Evolutionary conservation across 257 asterid species (phyloP), one percentile per base, ranked within the genome.

Genomic region (Prunella vulgaris): DNA sequence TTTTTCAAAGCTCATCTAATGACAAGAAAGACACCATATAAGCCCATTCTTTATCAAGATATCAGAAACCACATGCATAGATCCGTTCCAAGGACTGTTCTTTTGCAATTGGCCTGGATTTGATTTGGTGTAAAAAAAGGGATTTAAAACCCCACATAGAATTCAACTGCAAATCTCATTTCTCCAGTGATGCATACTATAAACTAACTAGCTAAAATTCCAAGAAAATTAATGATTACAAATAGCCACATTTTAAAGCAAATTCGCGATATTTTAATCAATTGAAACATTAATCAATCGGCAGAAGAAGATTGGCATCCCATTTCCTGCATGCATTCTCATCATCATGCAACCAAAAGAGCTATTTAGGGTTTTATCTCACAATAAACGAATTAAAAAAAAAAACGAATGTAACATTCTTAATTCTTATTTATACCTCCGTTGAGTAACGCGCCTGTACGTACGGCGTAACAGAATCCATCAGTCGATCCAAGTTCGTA

Each of bases 401-500:
- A 6, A 6, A 13, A 38, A n/a, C 8, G 12, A 51, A 60, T 17
- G 21, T 64, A 69, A 59, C 18, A 68, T 64, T 17, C 35, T 62
- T 8, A 66, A 63, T 28, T 57, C 30, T 14, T 60, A 5, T 53
- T 32, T 73, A 70, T 84, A 92, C 97, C 97, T 86, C 92, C 54
- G 87, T 28, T 9, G 42, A 75, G 60, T 37, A 60, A 61, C 66
- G 84, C 56, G 85, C 93, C 60, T 73, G 66, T 30, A 89, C 69
- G 27, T 59, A 75, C 1, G 93, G 92, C 74, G 92, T 75, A 37
- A 87, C 88, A 20, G 96, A 79, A 44, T 84, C 87, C 84, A 86
- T 73, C 75, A 89, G 75, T 12, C 92, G 87, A 78, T 86, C 98
- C 38, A 89, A 82, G 84, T 92, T 87, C 1, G 94, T 83, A n/a